Evolutionary conservation across 768 basidiomycete species (phyloP).

Genomic region (Amanita inopinata): DNA sequence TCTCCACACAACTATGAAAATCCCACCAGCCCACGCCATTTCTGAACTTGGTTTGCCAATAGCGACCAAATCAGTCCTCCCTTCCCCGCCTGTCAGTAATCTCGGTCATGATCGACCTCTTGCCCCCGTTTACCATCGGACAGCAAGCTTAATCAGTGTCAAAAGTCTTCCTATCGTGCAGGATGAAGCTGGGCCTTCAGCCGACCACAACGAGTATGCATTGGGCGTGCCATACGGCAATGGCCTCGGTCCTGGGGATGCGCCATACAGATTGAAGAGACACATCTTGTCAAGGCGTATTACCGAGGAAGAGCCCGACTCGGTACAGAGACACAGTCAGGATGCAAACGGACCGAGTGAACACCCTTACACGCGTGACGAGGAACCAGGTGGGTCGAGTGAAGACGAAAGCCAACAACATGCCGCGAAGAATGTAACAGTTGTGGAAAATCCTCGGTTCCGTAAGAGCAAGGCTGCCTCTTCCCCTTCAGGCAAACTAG

Average conservation of each 20-base stretch:
- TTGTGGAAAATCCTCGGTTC: conserved; percentile 52
- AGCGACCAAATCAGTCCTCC: conserved; percentile 5
- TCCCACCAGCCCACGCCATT: conserved; percentile 49
- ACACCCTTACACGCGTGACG: conserved; percentile 11
- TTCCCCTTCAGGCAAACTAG: too few relatives aligned
- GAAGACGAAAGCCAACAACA: conserved; percentile 22
- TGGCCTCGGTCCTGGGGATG: too few relatives aligned
- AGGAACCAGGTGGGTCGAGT: conserved; percentile 23
- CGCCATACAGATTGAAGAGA: not conserved
- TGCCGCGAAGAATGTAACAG: conserved; percentile 25
- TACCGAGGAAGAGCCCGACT: conserved; percentile 23
- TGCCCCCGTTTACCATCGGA: not conserved
- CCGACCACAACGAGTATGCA: too few relatives aligned
- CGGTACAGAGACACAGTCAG: not conserved
- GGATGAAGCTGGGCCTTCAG: conserved; percentile 2
- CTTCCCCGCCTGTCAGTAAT: conserved; percentile 8
- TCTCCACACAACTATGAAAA: conserved; percentile 13
- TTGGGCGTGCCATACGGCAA: too few relatives aligned
- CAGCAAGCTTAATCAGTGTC: conserved; percentile 3
- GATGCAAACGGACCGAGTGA: conserved; percentile 1
- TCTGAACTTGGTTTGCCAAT: conserved; percentile 25
- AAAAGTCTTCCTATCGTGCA: conserved; percentile 5
- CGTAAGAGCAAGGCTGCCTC: conserved; percentile 12
- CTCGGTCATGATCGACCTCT: not conserved
- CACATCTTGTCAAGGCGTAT: conserved; percentile 22